These are phyloP conservation scores for Lactifluus rugatus DNA, from an alignment of 768 basidiomycete genomes.

Conservation along the genomic window DNA sequence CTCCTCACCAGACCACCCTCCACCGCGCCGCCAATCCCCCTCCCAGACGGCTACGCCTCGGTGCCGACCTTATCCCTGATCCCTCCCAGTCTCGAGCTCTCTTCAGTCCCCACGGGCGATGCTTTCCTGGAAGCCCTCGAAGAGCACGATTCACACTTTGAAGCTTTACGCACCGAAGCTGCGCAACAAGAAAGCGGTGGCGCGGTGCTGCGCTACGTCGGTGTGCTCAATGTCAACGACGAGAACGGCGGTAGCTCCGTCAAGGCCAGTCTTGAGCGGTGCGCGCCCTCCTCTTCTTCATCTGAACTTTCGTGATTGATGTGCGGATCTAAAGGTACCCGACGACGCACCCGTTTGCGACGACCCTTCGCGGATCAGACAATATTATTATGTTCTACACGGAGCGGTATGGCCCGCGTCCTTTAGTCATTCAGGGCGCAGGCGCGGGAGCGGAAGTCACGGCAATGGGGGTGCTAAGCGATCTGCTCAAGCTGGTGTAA, in stretches of 20 bases:
- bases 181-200: slow-evolving; percentile 41
- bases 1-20: slow-evolving; percentile 45
- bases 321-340: slow-evolving; percentile 56
- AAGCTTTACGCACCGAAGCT: slow-evolving; percentile 67
- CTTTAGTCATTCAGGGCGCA: slow-evolving; percentile 89
- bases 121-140: slow-evolving; percentile 75
- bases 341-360: slow-evolving; percentile 85
- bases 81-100: slow-evolving; percentile 58
- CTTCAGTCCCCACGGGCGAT: slow-evolving; percentile 49
- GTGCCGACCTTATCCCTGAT: slow-evolving; percentile 82
- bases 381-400: slow-evolving; percentile 99
- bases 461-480: slow-evolving; percentile 94
- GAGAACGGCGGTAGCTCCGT: slow-evolving; percentile 43
- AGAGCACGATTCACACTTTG: slow-evolving; percentile 75
- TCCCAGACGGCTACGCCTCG: slow-evolving; percentile 71
- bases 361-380: slow-evolving; percentile 90
- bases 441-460: slow-evolving; percentile 98
- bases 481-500: slow-evolving; percentile 52
- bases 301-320: background rate
- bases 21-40: slow-evolving; percentile 23
- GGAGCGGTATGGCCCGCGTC: slow-evolving; percentile 77
- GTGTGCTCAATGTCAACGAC: slow-evolving; percentile 84
- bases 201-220: slow-evolving; percentile 88
- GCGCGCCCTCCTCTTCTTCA: slow-evolving; percentile 22
- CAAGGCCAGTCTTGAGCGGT: slow-evolving; percentile 87